A percentile compares a stretch with the other conserved stretches of the same genome.
phyloP scores from a whole-genome alignment of 1,284 basidiomycete species.

The Cerrena zonata region DNA sequence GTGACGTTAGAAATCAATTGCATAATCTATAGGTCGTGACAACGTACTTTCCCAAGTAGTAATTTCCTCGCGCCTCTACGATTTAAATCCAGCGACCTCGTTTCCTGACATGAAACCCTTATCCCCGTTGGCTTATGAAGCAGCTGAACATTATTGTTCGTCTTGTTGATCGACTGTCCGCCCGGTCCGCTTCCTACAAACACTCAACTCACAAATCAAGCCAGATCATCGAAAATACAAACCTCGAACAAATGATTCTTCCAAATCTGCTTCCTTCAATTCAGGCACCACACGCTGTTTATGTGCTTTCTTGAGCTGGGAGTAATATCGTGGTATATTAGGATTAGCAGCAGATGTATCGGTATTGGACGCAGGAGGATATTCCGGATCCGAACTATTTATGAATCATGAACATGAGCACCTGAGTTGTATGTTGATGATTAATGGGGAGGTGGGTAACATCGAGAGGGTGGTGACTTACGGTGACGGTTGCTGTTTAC shows the following conservation, averaged over 20 bases:
- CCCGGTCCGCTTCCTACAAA: constrained; percentile 71
- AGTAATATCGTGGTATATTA: constrained; percentile 45
- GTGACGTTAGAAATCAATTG: not conserved
- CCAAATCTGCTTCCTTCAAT: constrained; percentile 65
- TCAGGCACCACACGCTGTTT: constrained; percentile 57
- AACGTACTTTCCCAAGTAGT: constrained; percentile 64
- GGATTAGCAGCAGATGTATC: constrained; percentile 39
- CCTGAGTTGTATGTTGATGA: constrained; percentile 22
- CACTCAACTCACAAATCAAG: constrained; percentile 8
- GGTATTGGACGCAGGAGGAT: constrained; percentile 29
- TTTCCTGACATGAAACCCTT: constrained; percentile 73
- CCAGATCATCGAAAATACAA: constrained; percentile 14
- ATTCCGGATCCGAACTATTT: constrained; percentile 12
- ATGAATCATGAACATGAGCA: constrained; percentile 29
- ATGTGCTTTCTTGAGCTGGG: constrained; percentile 63
- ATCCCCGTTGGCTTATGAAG: constrained; percentile 74
- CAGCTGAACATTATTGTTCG: constrained; percentile 76
- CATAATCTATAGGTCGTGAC: not conserved
- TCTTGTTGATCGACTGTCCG: constrained; percentile 83
- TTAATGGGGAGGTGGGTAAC: constrained; percentile 17
- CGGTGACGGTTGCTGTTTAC: constrained; percentile 27
- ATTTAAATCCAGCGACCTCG: constrained; percentile 67
- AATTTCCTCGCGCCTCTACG: constrained; percentile 62
- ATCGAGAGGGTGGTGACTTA: constrained; percentile 17
- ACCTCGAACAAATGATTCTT: constrained; percentile 76